Conservation (phyloP, 2,329 filamentous ascomycete genomes). For the Lachnellula occidentalis region DNA sequence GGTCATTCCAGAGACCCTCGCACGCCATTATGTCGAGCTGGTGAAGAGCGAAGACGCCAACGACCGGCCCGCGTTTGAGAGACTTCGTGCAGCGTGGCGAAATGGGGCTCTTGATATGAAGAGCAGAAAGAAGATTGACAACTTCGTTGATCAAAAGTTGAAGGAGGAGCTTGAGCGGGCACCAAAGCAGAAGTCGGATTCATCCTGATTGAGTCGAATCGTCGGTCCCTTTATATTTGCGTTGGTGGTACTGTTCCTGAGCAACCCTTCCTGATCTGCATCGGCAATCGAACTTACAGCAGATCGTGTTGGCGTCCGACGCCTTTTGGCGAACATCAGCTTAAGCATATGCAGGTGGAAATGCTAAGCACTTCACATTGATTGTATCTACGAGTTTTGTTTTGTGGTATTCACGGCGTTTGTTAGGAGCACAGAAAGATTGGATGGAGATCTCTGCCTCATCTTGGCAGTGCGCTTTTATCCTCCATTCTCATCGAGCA, state of each 20-base stretch:
- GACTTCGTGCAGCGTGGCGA: constrained; percentile 47
- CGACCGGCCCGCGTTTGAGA: constrained; percentile 42
- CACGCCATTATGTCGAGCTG: constrained; percentile 49
- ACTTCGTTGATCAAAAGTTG: constrained; percentile 45
- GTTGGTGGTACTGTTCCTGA: constrained; percentile 8
- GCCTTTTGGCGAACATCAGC: constrained; percentile 2
- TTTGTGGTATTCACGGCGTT: constrained; percentile 28
- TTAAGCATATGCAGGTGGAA: constrained; percentile 14
- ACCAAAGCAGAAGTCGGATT: constrained; percentile 20
- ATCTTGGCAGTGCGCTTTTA: constrained; percentile 18
- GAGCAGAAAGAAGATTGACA: constrained; percentile 51
- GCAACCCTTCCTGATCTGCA: neutral
- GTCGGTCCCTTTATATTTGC: constrained; percentile 2
- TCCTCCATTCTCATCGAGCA: constrained; percentile 16
- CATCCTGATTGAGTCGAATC: constrained; percentile 13
- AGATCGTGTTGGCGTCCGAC: constrained; percentile 9
- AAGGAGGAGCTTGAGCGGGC: constrained; percentile 44
- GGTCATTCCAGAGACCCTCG: constrained; percentile 47
- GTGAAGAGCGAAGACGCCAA: constrained; percentile 42
- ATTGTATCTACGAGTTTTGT: constrained; percentile 29
- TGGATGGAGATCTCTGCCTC: constrained; percentile 28
- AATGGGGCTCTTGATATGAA: constrained; percentile 49
- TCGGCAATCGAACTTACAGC: neutral
- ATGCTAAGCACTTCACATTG: constrained; percentile 21
- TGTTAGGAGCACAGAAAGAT: constrained; percentile 26